Evolutionary conservation across 1,284 basidiomycete species (phyloP), one percentile per base, ranked within the genome.

Genomic region (Cryptococcus hybrid): DNA sequence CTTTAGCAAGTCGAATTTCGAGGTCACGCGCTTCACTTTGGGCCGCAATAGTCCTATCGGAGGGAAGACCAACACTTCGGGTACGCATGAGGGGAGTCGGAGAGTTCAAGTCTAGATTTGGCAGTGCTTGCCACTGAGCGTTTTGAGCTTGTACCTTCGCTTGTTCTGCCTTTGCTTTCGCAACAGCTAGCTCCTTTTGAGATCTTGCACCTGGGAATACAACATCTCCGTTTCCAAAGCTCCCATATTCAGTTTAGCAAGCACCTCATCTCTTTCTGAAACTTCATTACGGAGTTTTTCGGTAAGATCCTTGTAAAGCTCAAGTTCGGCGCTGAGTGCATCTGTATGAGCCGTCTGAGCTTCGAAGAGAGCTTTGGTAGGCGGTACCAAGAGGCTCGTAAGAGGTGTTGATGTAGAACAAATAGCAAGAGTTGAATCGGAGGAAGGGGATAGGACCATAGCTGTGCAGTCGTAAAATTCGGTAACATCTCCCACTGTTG

Each of bases 1-100:
- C 63, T 54, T 71, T 71, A 15, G 63, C 61, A 5, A 71, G 58
- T 30, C 69, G 48, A 39, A 73, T 73, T 58, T 71, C 69, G 35
- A 70, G 50, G 55, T 73, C 71, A 37, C 67, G 49, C 3, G 54
- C 59, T 48, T 67, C 62, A 3, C 56, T 59, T 43, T 70, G 60
- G 8, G 52, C 66, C 9, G 56, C 48, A 30, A 62, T 66, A 8
- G 66, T 67, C 46, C 66, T 35, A 46, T 65, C 62, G 34, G 47
- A 30, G 9, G 52, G 55, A 34, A 46, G 56, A 15, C 18, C 35
- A 37, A 11, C 18, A 11, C 30, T 37, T 7, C 11, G 46, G n/a
- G 46, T 47, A 30, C 47, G 30, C 13, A 47, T 37, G n/a, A 49
- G 48, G 13, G 54, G n/a, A 37, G 37, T 59, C 24, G 52, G 62